Evolutionary conservation across 192 early-diverging fungal genomes (phyloP).

Genomic region (Podila epicladia): DNA sequence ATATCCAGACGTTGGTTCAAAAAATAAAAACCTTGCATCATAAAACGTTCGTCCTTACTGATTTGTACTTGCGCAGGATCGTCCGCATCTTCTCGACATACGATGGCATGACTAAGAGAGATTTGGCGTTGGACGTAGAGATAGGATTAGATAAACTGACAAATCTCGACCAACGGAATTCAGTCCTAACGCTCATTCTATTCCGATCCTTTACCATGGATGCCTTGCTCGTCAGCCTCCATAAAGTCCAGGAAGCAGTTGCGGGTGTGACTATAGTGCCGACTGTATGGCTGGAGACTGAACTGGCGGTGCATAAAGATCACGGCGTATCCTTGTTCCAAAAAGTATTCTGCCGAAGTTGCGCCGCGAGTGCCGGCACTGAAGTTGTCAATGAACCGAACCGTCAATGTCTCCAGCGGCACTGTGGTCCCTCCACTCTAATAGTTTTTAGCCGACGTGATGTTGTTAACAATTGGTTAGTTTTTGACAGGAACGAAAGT

Average conservation of each 20-base stretch:
- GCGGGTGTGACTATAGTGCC: conserved; percentile 87
- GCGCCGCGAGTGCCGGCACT: conserved; percentile 95
- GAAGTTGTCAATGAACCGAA: conserved; percentile 99
- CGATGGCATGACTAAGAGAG: conserved; percentile 66
- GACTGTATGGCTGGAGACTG: conserved; percentile 89
- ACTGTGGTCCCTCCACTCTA: conserved; percentile 96
- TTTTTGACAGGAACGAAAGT: too few species aligned
- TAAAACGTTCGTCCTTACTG: conserved; percentile 38
- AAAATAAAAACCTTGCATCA: too few species aligned
- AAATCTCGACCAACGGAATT: not conserved
- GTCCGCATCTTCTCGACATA: conserved; percentile 73
- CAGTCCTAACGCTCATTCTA: not conserved
- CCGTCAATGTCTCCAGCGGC: conserved; percentile 94
- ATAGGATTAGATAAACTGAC: not conserved
- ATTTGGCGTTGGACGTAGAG: not conserved
- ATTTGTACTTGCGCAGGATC: conserved; percentile 73
- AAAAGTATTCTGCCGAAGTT: conserved; percentile 94
- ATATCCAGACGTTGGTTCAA: not conserved
- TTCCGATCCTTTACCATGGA: conserved; percentile 60
- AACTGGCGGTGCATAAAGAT: conserved; percentile 97
- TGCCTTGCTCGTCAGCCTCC: conserved; percentile 66
- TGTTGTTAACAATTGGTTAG: too few species aligned
- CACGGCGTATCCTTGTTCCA: conserved; percentile 90
- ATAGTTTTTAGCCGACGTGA: too few species aligned
- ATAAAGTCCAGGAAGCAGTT: conserved; percentile 89